Evolutionary conservation across 768 basidiomycete genomes (phyloP).

Genomic region (Psilocybe azurescens): DNA sequence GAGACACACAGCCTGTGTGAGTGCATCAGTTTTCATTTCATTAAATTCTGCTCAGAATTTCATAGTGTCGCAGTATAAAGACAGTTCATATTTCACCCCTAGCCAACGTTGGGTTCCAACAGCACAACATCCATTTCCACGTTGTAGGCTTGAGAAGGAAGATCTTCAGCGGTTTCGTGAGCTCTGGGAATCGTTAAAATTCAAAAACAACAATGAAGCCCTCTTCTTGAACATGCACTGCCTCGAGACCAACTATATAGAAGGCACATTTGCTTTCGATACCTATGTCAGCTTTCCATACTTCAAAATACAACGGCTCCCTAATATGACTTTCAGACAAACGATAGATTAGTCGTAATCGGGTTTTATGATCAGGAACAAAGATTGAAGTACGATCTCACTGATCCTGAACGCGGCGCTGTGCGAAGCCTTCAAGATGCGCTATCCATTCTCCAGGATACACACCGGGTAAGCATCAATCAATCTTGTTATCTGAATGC

Average conservation of each 20-base stretch:
- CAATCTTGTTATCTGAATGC: neutral
- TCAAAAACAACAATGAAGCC: neutral
- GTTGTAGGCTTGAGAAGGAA: slow-evolving; percentile 17
- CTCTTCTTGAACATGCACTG: slow-evolving; percentile 20
- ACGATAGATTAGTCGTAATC: slow-evolving; percentile 7
- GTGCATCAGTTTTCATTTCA: neutral
- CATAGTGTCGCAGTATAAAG: neutral
- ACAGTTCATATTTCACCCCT: neutral
- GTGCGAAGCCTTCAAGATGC: slow-evolving; percentile 17
- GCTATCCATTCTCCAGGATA: slow-evolving; percentile 23
- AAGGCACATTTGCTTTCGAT: slow-evolving; percentile 19
- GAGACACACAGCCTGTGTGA: no score
- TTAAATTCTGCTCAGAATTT: no score
- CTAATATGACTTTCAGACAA: slow-evolving; percentile 5
- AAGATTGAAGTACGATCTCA: no score
- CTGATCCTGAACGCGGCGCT: slow-evolving; percentile 10
- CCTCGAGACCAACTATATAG: slow-evolving; percentile 22
- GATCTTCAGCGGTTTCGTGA: slow-evolving; percentile 1
- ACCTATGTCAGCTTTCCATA: slow-evolving; percentile 7
- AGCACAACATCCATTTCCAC: slow-evolving; percentile 12
- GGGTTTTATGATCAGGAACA: slow-evolving; percentile 17
- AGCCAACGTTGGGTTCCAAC: neutral
- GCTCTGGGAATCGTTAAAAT: slow-evolving; percentile 10
- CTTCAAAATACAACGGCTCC: neutral
- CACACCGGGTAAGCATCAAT: slow-evolving; percentile 15